These are phyloP conservation scores for Allantophomopsis cytisporea DNA, from an alignment of 2,329 filamentous ascomycete species.

Conservation along the genomic window DNA sequence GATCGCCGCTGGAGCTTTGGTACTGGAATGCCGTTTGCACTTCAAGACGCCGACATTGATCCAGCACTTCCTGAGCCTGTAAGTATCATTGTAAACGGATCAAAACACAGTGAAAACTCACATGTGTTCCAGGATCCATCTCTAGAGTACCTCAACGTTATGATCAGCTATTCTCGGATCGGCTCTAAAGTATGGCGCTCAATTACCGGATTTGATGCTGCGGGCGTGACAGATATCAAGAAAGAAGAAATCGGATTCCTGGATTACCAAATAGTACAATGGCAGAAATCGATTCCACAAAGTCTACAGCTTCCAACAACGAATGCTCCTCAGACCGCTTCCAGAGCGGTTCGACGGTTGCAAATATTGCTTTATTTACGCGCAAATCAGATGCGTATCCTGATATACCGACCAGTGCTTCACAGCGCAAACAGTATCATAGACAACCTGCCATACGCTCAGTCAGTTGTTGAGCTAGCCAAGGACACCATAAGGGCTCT, in stretches of 20 bases:
- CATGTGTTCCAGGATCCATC: constrained; percentile 6
- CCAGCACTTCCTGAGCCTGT: constrained; percentile 68
- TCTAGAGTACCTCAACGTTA: constrained; percentile 60
- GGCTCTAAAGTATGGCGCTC: constrained; percentile 79
- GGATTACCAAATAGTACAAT: constrained; percentile 73
- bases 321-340: constrained; percentile 25
- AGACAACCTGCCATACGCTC: constrained; percentile 59
- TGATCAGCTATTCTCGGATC: constrained; percentile 75
- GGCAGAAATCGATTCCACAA: constrained; percentile 65
- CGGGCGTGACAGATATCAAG: constrained; percentile 45
- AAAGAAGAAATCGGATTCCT: constrained; percentile 66
- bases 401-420: constrained; percentile 77
- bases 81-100: constrained; percentile 16
- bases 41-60: constrained; percentile 80
- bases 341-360: constrained; percentile 46
- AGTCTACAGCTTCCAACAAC: constrained; percentile 41
- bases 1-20: constrained; percentile 82
- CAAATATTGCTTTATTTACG: constrained; percentile 77
- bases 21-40: constrained; percentile 75
- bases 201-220: constrained; percentile 51
- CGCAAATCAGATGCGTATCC: constrained; percentile 80
- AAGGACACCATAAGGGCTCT: constrained; percentile 66
- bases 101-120: too few species aligned
- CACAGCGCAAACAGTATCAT: constrained; percentile 76
- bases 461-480: constrained; percentile 60